Base-by-base conservation (phyloP, 495 filamentous ascomycete species). In the Penicillium ucsense region DNA sequence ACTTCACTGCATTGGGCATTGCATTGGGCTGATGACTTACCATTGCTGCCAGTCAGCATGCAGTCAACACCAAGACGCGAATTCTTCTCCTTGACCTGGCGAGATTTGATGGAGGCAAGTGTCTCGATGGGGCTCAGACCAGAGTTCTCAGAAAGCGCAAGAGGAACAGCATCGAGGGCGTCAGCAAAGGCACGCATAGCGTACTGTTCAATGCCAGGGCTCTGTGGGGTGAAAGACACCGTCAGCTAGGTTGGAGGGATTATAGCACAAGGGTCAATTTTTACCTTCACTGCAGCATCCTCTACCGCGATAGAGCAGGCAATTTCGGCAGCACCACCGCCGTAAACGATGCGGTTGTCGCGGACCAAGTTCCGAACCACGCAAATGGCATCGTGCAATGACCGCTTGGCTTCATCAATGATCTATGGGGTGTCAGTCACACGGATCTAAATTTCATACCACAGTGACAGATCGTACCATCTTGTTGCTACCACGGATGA, bases 321-420 rank as follows among this genome's bases (percentile, higher is more conserved):
- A 64, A 99, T 96, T 67, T 99, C 92, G 27, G 92, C 92, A 38
- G 94, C 88, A 61, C 94, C 92, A 54, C 92, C 92, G 50, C 92
- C 92, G 63, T 97, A 99, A n/a, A 99, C 92, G 33, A 99, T 85
- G 46, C 92, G 86, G 74, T 96, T 96, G 66, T 99, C 92, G 45
- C 78, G 79, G 37, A 99, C 91, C 12, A 99, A 75, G 66, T 99
- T 99, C 50, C 92, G 86, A 33, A 97, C 92, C 31, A 99, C 92
- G 65, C 92, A 99, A 40, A 99, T 81, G 35, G 92, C 92, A 66
- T 99, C 92, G 68, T 97, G 92, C 50, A 97, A 77, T 43, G 91
- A 95, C 54, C 94, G 85, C 75, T 95, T 95, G 39, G 92, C 94
- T 66, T 99, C 94, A 65, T 99, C 94, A 62, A 97, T 96, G 62